Percentiles rank a stretch among this genome's conserved stretches.
Conservation (phyloP, 2,329 filamentous ascomycete genomes). For the Hirsutella minnesotensis region DNA sequence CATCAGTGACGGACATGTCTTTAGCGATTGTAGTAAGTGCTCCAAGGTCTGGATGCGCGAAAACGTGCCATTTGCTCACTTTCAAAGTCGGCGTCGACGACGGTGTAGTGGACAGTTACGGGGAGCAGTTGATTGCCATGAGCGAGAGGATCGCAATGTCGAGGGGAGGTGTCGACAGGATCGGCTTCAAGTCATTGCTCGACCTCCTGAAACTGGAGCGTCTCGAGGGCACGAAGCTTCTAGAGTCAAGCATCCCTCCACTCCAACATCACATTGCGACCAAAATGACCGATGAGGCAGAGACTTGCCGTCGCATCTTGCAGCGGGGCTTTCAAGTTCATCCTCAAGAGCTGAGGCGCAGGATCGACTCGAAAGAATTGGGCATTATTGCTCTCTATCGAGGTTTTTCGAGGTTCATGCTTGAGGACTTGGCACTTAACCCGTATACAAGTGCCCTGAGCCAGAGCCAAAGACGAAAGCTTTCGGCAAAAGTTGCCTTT, state of each 20-base stretch:
- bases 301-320: conserved; percentile 19
- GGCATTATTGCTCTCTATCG: conserved; percentile 39
- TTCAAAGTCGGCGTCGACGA: conserved; percentile 29
- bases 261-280: conserved; percentile 20
- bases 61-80: not conserved
- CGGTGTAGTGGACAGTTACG: conserved; percentile 25
- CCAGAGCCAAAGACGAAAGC: conserved; percentile 17
- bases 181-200: conserved; percentile 16
- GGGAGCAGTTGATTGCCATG: conserved; percentile 23
- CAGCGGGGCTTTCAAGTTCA: conserved; percentile 23
- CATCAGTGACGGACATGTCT: conserved; percentile 28
- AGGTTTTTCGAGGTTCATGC: conserved; percentile 48
- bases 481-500: conserved; percentile 16
- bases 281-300: conserved; percentile 13
- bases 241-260: conserved; percentile 26
- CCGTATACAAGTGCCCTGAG: conserved; percentile 12
- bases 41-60: too few relatives aligned
- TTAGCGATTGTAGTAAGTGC: conserved; percentile 25
- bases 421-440: conserved; percentile 18
- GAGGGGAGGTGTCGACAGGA: conserved; percentile 11
- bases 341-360: conserved; percentile 13
- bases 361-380: conserved; percentile 16
- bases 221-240: conserved; percentile 1
- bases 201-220: conserved; percentile 16
- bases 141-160: conserved; percentile 15